phyloP scores from a whole-genome alignment of 148 eudicot genomes.

The Camellia sinensis region DNA sequence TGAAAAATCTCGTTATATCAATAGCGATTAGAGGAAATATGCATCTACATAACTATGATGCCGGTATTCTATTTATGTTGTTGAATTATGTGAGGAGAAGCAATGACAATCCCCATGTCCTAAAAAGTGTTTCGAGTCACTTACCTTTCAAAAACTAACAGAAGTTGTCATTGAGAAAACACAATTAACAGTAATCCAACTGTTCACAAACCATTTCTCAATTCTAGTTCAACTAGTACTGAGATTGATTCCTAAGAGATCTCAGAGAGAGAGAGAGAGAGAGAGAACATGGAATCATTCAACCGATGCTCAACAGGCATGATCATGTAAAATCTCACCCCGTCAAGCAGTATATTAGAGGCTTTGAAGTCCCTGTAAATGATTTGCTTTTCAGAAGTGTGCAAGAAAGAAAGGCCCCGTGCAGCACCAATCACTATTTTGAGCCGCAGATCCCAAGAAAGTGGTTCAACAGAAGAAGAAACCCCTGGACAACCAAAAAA shows the following conservation, averaged over 20 bases:
- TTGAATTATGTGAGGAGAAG: background rate
- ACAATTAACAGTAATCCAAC: background rate
- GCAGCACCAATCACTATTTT: slow-evolving; percentile 60
- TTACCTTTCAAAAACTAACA: background rate
- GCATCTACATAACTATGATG: background rate
- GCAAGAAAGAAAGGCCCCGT: slow-evolving; percentile 59
- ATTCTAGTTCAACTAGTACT: no score
- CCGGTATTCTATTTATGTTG: background rate
- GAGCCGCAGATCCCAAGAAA: slow-evolving; percentile 53
- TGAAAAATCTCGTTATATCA: background rate
- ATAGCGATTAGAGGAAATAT: background rate
- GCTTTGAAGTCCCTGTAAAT: slow-evolving; percentile 66
- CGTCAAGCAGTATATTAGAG: slow-evolving; percentile 67
- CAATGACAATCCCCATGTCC: background rate
- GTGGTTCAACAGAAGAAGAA: slow-evolving; percentile 33
- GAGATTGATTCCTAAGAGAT: no score
- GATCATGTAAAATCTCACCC: slow-evolving; percentile 24
- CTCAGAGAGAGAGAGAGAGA: no score
- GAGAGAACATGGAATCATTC: background rate
- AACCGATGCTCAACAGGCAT: background rate
- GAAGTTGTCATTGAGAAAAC: background rate
- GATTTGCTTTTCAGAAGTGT: slow-evolving; percentile 42
- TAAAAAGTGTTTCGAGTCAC: background rate
- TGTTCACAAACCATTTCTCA: no score
- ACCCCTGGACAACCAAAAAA: slow-evolving; percentile 30